phyloP scores from a whole-genome alignment of 208 protist species.

The Acanthamoeba quina region DNA sequence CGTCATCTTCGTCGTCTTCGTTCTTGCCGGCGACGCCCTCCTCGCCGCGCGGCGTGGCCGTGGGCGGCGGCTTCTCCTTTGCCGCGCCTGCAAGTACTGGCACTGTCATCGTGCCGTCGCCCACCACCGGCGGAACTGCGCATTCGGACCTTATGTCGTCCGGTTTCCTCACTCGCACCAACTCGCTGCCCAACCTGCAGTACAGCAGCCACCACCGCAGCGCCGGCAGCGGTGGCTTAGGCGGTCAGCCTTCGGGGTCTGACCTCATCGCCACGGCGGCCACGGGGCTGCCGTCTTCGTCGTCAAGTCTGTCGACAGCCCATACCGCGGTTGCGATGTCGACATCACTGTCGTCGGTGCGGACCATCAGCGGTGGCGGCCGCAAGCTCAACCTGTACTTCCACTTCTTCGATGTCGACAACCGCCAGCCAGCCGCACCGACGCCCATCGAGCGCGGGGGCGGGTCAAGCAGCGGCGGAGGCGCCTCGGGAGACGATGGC shows the following conservation, averaged over 20 bases:
- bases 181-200: conserved; percentile 9
- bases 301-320: background rate
- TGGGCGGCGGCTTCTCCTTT: background rate
- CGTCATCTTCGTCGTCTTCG: background rate
- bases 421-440: too few species aligned
- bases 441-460: too few species aligned
- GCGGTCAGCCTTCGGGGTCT: background rate
- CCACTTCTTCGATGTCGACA: background rate
- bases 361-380: background rate
- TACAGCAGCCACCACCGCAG: background rate
- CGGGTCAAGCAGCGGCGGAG: too few species aligned
- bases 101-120: background rate
- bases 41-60: background rate
- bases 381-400: background rate
- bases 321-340: background rate
- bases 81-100: background rate
- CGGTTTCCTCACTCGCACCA: background rate
- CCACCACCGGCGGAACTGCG: background rate
- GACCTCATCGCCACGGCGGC: background rate
- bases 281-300: background rate
- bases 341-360: background rate
- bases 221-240: background rate
- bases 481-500: too few species aligned
- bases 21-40: background rate
- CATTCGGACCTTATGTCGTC: background rate